Conservation (phyloP, 768 basidiomycete genomes). For the Lentinula sp. region DNA sequence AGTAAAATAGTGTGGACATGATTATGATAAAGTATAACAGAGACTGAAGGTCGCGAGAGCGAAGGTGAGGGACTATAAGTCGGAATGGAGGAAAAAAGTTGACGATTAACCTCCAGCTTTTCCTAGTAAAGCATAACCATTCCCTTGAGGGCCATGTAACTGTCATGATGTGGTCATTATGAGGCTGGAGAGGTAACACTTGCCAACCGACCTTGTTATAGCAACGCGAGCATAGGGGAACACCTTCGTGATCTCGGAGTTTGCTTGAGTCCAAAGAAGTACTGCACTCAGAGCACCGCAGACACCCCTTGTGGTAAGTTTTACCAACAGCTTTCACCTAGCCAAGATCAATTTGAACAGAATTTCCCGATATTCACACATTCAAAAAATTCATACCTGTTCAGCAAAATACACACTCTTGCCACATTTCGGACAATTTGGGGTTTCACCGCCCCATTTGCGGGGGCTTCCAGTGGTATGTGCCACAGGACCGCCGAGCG, state of each 20-base stretch:
- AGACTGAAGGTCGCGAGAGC: not conserved
- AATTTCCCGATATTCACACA: not conserved
- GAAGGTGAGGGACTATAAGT: not conserved
- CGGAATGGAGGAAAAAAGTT: not conserved
- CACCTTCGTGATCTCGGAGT: slow-evolving; percentile 71
- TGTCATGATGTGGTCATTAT: slow-evolving; percentile 18
- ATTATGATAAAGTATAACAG: not conserved
- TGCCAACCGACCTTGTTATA: slow-evolving; percentile 52
- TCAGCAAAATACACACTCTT: slow-evolving; percentile 85
- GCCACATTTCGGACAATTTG: slow-evolving; percentile 61
- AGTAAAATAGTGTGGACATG: too few relatives aligned
- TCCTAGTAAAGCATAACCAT: slow-evolving; percentile 68
- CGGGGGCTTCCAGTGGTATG: slow-evolving; percentile 23
- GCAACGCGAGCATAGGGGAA: slow-evolving; percentile 65
- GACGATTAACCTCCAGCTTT: slow-evolving; percentile 31
- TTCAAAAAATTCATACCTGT: slow-evolving; percentile 39
- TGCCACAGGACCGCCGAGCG: slow-evolving; percentile 26
- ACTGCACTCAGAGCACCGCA: slow-evolving; percentile 71
- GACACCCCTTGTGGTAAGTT: slow-evolving; percentile 72
- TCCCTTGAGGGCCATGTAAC: slow-evolving; percentile 70
- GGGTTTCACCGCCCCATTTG: slow-evolving; percentile 57
- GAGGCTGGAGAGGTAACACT: not conserved
- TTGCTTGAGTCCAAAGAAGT: slow-evolving; percentile 65
- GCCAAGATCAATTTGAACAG: not conserved
- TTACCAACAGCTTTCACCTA: slow-evolving; percentile 79